A percentile compares a stretch with the other conserved stretches of the same genome.
These are phyloP conservation scores for Claviceps quebecensis DNA, from an alignment of 2,329 filamentous ascomycete genomes.

Conservation along the genomic window DNA sequence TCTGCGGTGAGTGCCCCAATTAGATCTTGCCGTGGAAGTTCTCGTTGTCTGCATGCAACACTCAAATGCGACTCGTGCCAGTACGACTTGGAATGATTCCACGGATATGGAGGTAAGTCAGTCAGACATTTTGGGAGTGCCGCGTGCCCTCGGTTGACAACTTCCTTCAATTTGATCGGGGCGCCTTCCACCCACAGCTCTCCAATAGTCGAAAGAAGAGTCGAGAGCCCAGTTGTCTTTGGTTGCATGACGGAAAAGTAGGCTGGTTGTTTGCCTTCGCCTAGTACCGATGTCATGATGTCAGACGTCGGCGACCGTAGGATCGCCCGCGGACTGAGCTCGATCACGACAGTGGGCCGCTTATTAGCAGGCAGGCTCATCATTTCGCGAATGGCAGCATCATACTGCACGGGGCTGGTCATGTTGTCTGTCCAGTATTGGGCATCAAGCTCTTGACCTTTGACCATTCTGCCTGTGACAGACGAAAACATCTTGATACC, in stretches of 20 bases:
- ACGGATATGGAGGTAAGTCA: conserved; percentile 37
- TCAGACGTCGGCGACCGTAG: conserved; percentile 24
- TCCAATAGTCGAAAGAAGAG: conserved; percentile 20
- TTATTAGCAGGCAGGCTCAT: conserved; percentile 14
- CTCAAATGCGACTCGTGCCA: conserved; percentile 40
- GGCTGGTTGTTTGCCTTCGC: conserved; percentile 1
- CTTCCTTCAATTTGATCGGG: conserved; percentile 17
- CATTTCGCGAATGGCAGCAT: conserved; percentile 23
- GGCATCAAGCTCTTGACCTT: conserved; percentile 15
- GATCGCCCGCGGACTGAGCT: conserved; percentile 25
- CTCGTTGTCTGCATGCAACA: conserved; percentile 27
- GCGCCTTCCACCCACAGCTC: conserved; percentile 24
- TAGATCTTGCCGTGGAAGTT: conserved; percentile 34
- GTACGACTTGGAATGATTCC: conserved; percentile 38
- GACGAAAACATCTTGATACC: conserved; percentile 26
- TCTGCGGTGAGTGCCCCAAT: conserved; percentile 33
- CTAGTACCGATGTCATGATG: conserved; percentile 13
- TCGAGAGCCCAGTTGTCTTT: conserved; percentile 10
- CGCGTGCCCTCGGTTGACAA: conserved; percentile 11
- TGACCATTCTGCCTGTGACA: conserved; percentile 18
- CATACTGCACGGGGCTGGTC: conserved; percentile 29
- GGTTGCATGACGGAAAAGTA: conserved; percentile 18
- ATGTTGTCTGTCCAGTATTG: conserved; percentile 35
- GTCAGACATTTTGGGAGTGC: conserved; percentile 21
- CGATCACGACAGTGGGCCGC: conserved; percentile 23